Base-by-base conservation (phyloP, 345 rosid genomes). In the Citrus reticulata region DNA sequence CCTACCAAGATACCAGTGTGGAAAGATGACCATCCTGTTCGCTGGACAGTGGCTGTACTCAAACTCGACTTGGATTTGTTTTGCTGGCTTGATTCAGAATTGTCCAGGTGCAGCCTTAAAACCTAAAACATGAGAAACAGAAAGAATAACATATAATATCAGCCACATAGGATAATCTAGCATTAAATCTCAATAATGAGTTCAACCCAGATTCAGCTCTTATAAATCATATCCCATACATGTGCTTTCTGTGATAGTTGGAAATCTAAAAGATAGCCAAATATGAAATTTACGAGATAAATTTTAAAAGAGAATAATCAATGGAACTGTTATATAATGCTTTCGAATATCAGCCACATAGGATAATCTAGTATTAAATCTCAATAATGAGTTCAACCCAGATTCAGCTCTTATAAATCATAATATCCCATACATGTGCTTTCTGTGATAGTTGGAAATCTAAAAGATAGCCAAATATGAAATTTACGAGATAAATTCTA, bases 91-190 rank as follows among this genome's bases (percentile, higher is more conserved):
- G 86, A 65, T 61, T 87, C 93, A 1, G 88, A 78, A 39, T 82
- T 88, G 78, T 96, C 98, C 25, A 93, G 79, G 80, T 96, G 93
- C 84, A 94, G 76, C 87, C 92, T 91, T 78, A 96, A 83, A 63
- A 86, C 92, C 96, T 92, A 84, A 7, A 65, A 78, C 7, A 19
- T 5, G 57, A 65, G 75, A 79, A 54, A 30, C 40, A 81, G 49
- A 17, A 51, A 4, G 20, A 51, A 54, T 10, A 25, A 57, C 9
- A 2, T 10, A 8, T 54, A 27, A 71, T 24, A 40, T 24, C 34
- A n/a, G 22, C 72, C 72, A 24, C 6, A 5, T 2, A 2, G 9
- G 17, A 68, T 11, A 68, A 37, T 13, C 40, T 54, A 19, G 14
- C 17, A 22, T 55, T 4, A 69, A 42, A 42, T 19, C n/a, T 25